Evolutionary conservation across 805 yeast species (phyloP).

Genomic region (Candida montana): DNA sequence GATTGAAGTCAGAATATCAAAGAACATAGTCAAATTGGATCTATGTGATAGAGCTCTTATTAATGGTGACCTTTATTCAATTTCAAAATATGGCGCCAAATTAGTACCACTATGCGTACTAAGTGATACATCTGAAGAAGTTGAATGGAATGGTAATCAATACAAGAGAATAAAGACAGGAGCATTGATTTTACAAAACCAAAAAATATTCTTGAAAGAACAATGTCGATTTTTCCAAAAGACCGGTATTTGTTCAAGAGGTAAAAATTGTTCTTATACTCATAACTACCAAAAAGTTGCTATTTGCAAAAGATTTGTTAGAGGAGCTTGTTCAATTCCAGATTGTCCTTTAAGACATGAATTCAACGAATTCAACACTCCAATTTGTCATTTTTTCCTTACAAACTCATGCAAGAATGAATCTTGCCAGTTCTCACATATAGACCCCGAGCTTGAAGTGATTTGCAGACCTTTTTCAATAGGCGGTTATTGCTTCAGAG

Average conservation of each 20-base stretch:
- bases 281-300: conserved; percentile 50
- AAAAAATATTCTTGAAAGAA: conserved; percentile 21
- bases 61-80: conserved; percentile 39
- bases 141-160: conserved; percentile 30
- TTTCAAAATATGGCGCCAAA: conserved; percentile 33
- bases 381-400: conserved; percentile 50
- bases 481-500: conserved; percentile 64
- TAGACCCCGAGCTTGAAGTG: conserved; percentile 35
- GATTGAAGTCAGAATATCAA: conserved; percentile 18
- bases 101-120: conserved; percentile 33
- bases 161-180: conserved; percentile 29
- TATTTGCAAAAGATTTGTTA: conserved; percentile 47
- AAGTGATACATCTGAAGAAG: conserved; percentile 11
- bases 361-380: conserved; percentile 54
- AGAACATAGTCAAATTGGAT: conserved; percentile 34
- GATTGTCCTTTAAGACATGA: conserved; percentile 54
- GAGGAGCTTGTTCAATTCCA: conserved; percentile 39
- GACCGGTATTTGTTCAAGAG: conserved; percentile 41
- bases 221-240: conserved; percentile 25
- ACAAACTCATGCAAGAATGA: conserved; percentile 42
- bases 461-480: conserved; percentile 65
- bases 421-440: conserved; percentile 48
- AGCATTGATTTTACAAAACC: conserved; percentile 18
- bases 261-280: conserved; percentile 43
- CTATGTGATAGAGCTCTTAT: conserved; percentile 41